Conservation (phyloP, 1,139 yeast genomes). For the Spathaspora sp. region DNA sequence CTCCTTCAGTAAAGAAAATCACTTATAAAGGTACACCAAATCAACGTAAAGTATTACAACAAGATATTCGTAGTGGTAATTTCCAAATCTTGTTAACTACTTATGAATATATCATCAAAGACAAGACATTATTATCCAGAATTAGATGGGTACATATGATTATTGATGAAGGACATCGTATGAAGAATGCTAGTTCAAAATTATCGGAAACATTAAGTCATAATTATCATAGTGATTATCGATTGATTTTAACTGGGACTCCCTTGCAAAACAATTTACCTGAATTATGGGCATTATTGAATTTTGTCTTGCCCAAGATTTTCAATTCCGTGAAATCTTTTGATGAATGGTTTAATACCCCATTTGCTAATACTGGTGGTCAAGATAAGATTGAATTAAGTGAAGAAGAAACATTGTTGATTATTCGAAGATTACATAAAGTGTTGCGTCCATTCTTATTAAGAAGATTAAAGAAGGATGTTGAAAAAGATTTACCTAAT, state of each 20-base stretch:
- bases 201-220: constrained; percentile 71
- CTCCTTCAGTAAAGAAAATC: constrained; percentile 66
- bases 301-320: constrained; percentile 76
- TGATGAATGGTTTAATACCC: constrained; percentile 87
- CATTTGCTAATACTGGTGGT: constrained; percentile 79
- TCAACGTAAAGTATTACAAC: constrained; percentile 65
- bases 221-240: constrained; percentile 68
- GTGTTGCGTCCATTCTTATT: constrained; percentile 92
- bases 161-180: constrained; percentile 87
- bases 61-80: constrained; percentile 61
- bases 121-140: constrained; percentile 63
- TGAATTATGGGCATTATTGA: constrained; percentile 80
- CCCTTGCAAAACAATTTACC: constrained; percentile 84
- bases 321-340: constrained; percentile 84
- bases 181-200: constrained; percentile 79
- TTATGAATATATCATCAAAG: constrained; percentile 76
- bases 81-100: constrained; percentile 79
- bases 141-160: constrained; percentile 84
- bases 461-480: constrained; percentile 95
- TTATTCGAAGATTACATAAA: constrained; percentile 93
- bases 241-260: constrained; percentile 83
- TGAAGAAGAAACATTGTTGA: constrained; percentile 92
- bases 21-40: constrained; percentile 76
- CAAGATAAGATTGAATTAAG: constrained; percentile 77
- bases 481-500: constrained; percentile 93